phyloP scores from a whole-genome alignment of 1,284 basidiomycete species.

The Puccinia novopanici region DNA sequence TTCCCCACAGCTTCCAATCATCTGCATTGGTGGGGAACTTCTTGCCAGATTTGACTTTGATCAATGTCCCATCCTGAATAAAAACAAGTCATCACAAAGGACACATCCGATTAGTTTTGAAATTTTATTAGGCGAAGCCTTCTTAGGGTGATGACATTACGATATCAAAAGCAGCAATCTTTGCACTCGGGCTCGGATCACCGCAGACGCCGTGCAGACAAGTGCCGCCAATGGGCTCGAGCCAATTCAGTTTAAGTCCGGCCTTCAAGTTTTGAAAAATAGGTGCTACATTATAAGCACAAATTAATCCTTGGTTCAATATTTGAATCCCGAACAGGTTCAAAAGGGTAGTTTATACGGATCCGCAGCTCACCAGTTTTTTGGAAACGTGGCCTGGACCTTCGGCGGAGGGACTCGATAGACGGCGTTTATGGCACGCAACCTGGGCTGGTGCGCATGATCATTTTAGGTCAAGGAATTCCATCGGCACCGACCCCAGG shows the following conservation, averaged over 20 bases:
- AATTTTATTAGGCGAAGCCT: neutral
- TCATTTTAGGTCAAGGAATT: too few relatives aligned
- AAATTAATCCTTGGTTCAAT: too few relatives aligned
- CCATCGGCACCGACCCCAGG: too few relatives aligned
- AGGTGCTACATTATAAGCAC: constrained; percentile 33
- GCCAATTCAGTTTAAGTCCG: constrained; percentile 30
- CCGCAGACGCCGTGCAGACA: constrained; percentile 43
- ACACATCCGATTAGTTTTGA: neutral
- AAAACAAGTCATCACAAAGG: neutral
- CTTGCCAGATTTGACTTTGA: constrained; percentile 66
- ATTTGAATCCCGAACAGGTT: neutral
- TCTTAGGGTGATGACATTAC: neutral
- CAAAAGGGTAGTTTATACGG: too few relatives aligned
- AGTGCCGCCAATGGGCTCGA: constrained; percentile 28
- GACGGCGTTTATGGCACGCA: neutral
- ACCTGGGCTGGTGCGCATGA: neutral
- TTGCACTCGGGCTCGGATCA: constrained; percentile 32
- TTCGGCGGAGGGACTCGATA: constrained; percentile 5
- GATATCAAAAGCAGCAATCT: constrained; percentile 50
- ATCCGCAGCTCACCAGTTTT: constrained; percentile 8
- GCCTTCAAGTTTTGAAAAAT: constrained; percentile 43
- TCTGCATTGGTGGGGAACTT: constrained; percentile 62
- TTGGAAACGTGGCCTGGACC: neutral
- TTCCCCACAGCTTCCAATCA: constrained; percentile 77
- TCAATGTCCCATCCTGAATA: constrained; percentile 73